phyloP scores from a whole-genome alignment of 768 basidiomycete species.

The Boletellus sp. region DNA sequence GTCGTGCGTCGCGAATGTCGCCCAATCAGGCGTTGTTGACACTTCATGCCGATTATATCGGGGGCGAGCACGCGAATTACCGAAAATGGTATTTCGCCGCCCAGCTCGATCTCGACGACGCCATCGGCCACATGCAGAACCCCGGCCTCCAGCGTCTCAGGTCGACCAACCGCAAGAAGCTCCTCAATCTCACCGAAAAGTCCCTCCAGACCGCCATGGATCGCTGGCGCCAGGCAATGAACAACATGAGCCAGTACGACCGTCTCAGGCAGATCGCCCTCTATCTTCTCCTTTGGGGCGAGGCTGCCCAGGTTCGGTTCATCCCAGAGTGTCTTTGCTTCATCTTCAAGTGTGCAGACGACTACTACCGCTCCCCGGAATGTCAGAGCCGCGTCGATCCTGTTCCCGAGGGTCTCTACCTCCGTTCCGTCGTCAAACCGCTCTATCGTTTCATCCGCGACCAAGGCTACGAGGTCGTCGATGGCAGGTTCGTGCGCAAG shows the following conservation, averaged over 20 bases:
- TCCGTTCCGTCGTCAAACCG: conserved; percentile 87
- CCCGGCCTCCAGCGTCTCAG: conserved; percentile 84
- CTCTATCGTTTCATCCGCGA: conserved; percentile 96
- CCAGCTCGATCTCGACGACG: conserved; percentile 97
- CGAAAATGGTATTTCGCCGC: conserved; percentile 99
- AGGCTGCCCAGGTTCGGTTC: conserved; percentile 96
- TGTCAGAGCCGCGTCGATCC: conserved; percentile 91
- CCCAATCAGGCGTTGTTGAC: conserved; percentile 94
- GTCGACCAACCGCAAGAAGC: conserved; percentile 58
- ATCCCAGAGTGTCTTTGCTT: conserved; percentile 96
- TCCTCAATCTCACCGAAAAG: conserved; percentile 55
- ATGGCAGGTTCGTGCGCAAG: conserved; percentile 89
- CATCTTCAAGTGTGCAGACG: conserved; percentile 99
- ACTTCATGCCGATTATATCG: conserved; percentile 97
- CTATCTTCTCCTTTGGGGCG: conserved; percentile 95
- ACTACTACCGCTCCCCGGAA: conserved; percentile 98
- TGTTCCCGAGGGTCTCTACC: conserved; percentile 93
- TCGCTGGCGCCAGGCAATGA: conserved; percentile 97
- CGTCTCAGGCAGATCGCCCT: conserved; percentile 94
- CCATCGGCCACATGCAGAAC: conserved; percentile 88
- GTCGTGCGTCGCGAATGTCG: conserved; percentile 94
- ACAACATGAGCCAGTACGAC: conserved; percentile 98
- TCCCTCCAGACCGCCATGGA: conserved; percentile 80
- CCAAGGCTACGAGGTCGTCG: conserved; percentile 94
- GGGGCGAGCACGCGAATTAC: conserved; percentile 97